Conservation (phyloP, 2,329 filamentous ascomycete species). For the Aureobasidium sp. region DNA sequence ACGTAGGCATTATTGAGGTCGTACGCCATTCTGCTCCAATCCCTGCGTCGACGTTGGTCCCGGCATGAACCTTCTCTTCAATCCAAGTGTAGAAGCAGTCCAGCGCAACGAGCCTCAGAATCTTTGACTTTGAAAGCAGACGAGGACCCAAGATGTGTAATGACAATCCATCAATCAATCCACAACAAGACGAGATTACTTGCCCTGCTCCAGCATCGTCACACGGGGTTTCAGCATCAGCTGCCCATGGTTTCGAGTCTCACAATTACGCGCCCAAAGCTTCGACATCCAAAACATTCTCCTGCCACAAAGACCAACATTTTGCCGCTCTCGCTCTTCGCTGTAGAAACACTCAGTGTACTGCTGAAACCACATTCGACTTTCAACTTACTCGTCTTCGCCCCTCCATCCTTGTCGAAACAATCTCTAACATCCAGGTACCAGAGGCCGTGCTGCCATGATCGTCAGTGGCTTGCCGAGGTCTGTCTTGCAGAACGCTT, state of each 20-base stretch:
- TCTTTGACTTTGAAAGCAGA: background rate
- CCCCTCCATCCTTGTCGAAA: background rate
- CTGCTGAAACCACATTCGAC: background rate
- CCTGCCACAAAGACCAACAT: background rate
- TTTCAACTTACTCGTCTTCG: background rate
- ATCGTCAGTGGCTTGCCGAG: conserved; percentile 9
- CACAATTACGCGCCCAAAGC: conserved; percentile 3
- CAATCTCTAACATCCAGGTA: background rate
- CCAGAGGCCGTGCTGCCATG: background rate
- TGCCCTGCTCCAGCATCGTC: background rate
- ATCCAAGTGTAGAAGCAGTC: background rate
- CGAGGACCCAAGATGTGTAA: background rate
- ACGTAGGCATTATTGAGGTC: conserved; percentile 32
- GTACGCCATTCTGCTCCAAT: conserved; percentile 31
- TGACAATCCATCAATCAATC: background rate
- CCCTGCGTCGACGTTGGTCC: conserved; percentile 1
- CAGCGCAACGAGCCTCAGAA: background rate
- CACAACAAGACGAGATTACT: conserved; percentile 1
- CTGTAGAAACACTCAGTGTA: background rate
- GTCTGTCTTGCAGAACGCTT: conserved; percentile 2
- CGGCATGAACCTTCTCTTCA: background rate
- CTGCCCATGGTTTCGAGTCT: conserved; percentile 7
- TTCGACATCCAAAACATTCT: background rate
- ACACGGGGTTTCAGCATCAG: background rate
- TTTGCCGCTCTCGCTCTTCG: background rate